Conservation (phyloP, 257 asterid species). For the Galeopsis tetrahit region DNA sequence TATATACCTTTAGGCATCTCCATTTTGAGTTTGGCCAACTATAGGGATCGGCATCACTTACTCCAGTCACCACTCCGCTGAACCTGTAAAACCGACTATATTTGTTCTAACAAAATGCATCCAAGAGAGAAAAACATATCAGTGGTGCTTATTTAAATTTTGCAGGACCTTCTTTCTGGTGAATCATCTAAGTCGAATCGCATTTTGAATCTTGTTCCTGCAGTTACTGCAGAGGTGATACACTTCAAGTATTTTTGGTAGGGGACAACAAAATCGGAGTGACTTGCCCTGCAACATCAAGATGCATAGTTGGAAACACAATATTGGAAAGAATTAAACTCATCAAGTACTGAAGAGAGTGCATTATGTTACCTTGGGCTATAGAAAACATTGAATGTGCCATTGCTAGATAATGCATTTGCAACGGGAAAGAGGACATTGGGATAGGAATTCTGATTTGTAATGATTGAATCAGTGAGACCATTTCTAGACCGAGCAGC, state of each 20-base stretch:
- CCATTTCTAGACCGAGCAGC: slow-evolving; percentile 91
- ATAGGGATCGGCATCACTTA: slow-evolving; percentile 61
- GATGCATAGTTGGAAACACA: not conserved
- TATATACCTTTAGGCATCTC: slow-evolving; percentile 74
- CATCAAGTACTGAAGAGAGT: slow-evolving; percentile 13
- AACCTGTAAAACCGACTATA: slow-evolving; percentile 51
- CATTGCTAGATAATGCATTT: slow-evolving; percentile 62
- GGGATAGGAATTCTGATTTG: slow-evolving; percentile 70
- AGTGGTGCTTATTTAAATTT: slow-evolving; percentile 7
- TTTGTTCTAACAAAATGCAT: slow-evolving; percentile 20
- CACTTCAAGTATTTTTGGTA: slow-evolving; percentile 64
- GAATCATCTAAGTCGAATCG: slow-evolving; percentile 75
- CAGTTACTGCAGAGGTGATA: slow-evolving; percentile 48
- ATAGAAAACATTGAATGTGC: slow-evolving; percentile 64
- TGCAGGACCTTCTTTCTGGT: slow-evolving; percentile 71
- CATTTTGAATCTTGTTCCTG: slow-evolving; percentile 72
- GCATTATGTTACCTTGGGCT: slow-evolving; percentile 70
- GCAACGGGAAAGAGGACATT: slow-evolving; percentile 76
- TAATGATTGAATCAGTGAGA: slow-evolving; percentile 80
- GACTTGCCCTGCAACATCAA: slow-evolving; percentile 56
- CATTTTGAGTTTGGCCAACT: slow-evolving; percentile 87
- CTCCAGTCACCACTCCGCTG: slow-evolving; percentile 81
- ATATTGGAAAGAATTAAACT: not conserved
- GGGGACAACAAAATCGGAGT: slow-evolving; percentile 70
- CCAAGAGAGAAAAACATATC: not conserved